These are phyloP conservation scores for Monosporascus sp. DNA, from an alignment of 2,329 filamentous ascomycete genomes.

Conservation along the genomic window DNA sequence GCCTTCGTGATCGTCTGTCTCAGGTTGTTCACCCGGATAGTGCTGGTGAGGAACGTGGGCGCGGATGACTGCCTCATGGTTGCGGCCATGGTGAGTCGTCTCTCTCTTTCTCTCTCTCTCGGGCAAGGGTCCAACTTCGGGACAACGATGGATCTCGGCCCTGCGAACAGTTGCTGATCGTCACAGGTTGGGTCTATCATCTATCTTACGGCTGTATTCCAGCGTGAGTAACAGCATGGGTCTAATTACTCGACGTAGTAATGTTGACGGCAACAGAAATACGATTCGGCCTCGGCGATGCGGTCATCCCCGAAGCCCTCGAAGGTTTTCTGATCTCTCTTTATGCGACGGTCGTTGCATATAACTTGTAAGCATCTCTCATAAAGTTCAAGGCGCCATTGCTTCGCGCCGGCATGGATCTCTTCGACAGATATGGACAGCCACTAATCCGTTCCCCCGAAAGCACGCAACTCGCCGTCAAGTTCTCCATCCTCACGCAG, in stretches of 20 bases:
- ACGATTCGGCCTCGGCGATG: conserved; percentile 17
- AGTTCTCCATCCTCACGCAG: conserved; percentile 24
- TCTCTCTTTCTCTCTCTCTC: background rate
- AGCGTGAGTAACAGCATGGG: conserved; percentile 8
- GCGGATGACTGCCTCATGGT: conserved; percentile 15
- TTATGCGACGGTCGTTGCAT: conserved; percentile 16
- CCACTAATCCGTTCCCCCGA: background rate
- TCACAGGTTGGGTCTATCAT: conserved; percentile 12
- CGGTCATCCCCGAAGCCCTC: conserved; percentile 6
- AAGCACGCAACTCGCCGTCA: conserved; percentile 17
- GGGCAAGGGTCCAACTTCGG: background rate
- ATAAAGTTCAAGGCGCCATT: background rate
- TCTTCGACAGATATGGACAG: background rate
- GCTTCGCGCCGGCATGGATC: too few species aligned
- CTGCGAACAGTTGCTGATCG: background rate
- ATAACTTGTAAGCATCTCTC: conserved; percentile 10
- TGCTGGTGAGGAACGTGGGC: conserved; percentile 13
- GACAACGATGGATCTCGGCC: background rate
- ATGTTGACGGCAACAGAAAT: conserved; percentile 10
- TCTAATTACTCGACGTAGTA: background rate
- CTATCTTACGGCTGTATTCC: conserved; percentile 11
- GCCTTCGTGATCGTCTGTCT: conserved; percentile 12
- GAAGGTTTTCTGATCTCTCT: conserved; percentile 16
- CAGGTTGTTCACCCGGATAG: conserved; percentile 9
- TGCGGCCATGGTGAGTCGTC: conserved; percentile 9